Evolutionary conservation across 345 rosid genomes (phyloP), one percentile per base, ranked within the genome.

Genomic region (Moricandia arvensis): DNA sequence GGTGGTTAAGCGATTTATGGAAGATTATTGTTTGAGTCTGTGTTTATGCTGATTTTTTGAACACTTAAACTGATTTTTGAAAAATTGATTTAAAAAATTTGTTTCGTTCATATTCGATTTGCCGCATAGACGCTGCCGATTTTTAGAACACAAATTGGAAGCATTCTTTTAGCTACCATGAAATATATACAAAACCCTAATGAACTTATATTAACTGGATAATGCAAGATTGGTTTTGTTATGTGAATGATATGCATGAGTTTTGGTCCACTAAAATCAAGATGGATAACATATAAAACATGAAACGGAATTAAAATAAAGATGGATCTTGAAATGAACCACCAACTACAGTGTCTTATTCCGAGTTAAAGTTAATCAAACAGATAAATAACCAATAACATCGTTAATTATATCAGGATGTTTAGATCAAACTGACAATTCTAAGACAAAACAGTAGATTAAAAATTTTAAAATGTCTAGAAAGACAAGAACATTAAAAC

Each of bases 311-410:
- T 21, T 55, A 12, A 69, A 62, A 17, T 0, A 11, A 70, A 76
- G 74, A 69, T 69, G 41, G 43, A 63, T 43, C 66, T 43, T 77
- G 3, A 64, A 55, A 65, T 43, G 54, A 63, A 58, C 5, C 68
- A 77, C 68, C 68, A 11, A 71, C 68, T 64, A 71, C 76, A 77
- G 10, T 63, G 75, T 70, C 64, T 69, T 63, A 21, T 70, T 63
- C 18, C 4, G 70, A 76, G 70, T 69, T 54, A 69, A 69, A 30
- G 59, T 76, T 70, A 76, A 76, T 29, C 30, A 69, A 69, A 76
- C 58, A 33, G 21, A 45, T 15, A 59, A 75, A 18, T 7, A 63
- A 59, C 68, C 53, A 67, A 61, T 37, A 53, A 45, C 66, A 64
- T 71, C 61, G 65, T 77, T 71, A 71, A 57, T 57, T 33, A 64